Base-by-base conservation (phyloP, 305 asterid genomes). In the Plantago coronopus region DNA sequence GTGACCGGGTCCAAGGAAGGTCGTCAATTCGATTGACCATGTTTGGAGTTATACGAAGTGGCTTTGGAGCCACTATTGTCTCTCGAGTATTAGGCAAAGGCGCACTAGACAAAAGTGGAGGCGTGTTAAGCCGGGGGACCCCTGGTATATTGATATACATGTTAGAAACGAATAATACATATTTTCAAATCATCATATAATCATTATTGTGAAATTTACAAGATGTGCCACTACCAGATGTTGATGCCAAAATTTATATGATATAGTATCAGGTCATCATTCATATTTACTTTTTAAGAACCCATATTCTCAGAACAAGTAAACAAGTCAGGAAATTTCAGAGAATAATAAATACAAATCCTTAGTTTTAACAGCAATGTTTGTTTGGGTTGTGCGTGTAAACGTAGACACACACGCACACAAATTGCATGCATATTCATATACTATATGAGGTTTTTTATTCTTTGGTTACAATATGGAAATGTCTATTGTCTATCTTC, bases 1-100 rank as follows among this genome's bases (percentile, higher is more conserved):
- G 99, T n/a, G 97, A 93, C 44, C 99, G 87, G 54, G 99, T 93
- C 99, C 99, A 94, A 60, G 99, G 99, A 69, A 89, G 76, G 73
- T 94, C 99, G 64, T 94, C 99, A 51, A 89, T 74, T 48, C 79
- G 88, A 80, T 83, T 91, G 65, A 78, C 85, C 60, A 80, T 71
- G 74, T 87, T 81, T 12, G 96, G 87, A 72, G 83, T 65, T 62
- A 94, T 85, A 59, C 94, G 97, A 59, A 94, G 87, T 34, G 99
- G 95, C 81, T 87, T 89, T 50, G 99, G 99, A 76, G 88, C 86
- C 48, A 66, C 75, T 27, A 94, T 72, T 65, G 58, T 83, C 72
- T 79, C 99, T 64, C 63, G 85, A 72, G 74, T 51, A 31, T 64
- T 69, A 56, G 77, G 56, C 49, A 65, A 49, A 64, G 93, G 68